Base-by-base conservation (phyloP, 331 rosid genomes). In the Quercus lobata region DNA sequence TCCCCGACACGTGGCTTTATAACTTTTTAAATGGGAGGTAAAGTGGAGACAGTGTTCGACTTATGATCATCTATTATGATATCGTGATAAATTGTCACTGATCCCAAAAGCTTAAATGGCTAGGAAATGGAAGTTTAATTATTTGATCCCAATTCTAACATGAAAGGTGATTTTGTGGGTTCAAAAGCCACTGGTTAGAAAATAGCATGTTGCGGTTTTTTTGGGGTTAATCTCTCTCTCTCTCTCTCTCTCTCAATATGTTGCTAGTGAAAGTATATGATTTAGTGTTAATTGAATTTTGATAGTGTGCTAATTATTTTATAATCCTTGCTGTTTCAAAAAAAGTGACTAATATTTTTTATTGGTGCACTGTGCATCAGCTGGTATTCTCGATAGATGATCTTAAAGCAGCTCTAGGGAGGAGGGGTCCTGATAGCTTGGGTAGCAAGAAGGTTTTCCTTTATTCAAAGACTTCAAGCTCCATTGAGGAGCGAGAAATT, bases 361-460 rank as follows among this genome's bases (percentile, higher is more conserved):
- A 19, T 41, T 41, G 46, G 46, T 41, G 46, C 12, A 41, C 46
- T 41, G 55, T 53, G 76, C 46, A 19, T 21, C 83, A 91, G 89
- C 82, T 84, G 65, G 32, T 37, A 72, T 85, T 94, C 83, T 72
- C 86, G 44, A 24, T 86, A 10, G 96, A 83, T 49, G 93, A 88
- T 41, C 83, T 95, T 29, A 85, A 87, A 78, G 87, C 87, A 25
- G 90, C 97, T 68, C 80, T 95, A 27, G 80, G 87, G 35, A 87
- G 94, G 85, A 88, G 99, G 74, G 99, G 99, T 46, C 99, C 98
- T 53, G 99, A 95, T 83, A 90, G 92, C 88, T 81, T 91, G n/a
- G 87, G 88, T 35, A 58, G 79, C 76, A 88, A 79, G 91, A 91
- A 88, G 74, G 76, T 95, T 34, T 35, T 66, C 56, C 85, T 95